Evolutionary conservation across 1,284 basidiomycete genomes (phyloP), one percentile per base, ranked within the genome.

Genomic region (Paramarasmius palmivorus): DNA sequence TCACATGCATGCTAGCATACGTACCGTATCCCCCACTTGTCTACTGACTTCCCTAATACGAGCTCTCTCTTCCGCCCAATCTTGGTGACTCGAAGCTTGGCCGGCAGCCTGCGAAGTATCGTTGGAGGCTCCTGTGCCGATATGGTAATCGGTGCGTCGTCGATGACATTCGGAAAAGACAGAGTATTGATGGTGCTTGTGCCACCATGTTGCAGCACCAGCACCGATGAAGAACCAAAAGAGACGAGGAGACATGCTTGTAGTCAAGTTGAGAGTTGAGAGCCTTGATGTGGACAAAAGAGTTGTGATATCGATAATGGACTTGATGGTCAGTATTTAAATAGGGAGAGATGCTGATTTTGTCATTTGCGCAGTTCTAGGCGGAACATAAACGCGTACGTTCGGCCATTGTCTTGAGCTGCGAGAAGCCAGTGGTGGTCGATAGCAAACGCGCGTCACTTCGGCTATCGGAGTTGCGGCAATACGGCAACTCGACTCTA

Each of bases 191-290:
- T 50, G 38, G 34, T 50, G 49, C 3, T 41, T 22, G 17, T 38
- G 38, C 37, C 39, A 50, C 49, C 49, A 50, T 6, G 49, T 50
- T 4, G 49, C 49, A 32, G 49, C 38, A 5, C 49, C 49, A 4
- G 49, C 49, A 7, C 49, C 49, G n/a, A 50, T 23, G 38, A 50
- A 9, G 29, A 50, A 50, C 49, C 49, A 50, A 26, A 50, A 26
- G 25, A 50, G 25, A 39, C 38, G 25, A 42, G 38, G 49, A 29
- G 23, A 41, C 49, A 42, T 42, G n/a, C n/a, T n/a, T 10, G 7
- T 2, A 20, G n/a, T 4, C 14, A 29, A 12, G 9, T 15, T 32
- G 44, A 17, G 25, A n/a, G 44, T 3, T 15, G 15, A 23, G 41
- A 42, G 22, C 14, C 5, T 22, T 42, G 41, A n/a, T n/a, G n/a